These are phyloP conservation scores for Candida arabinofermentans DNA, from an alignment of 805 yeast species.

Conservation along the genomic window DNA sequence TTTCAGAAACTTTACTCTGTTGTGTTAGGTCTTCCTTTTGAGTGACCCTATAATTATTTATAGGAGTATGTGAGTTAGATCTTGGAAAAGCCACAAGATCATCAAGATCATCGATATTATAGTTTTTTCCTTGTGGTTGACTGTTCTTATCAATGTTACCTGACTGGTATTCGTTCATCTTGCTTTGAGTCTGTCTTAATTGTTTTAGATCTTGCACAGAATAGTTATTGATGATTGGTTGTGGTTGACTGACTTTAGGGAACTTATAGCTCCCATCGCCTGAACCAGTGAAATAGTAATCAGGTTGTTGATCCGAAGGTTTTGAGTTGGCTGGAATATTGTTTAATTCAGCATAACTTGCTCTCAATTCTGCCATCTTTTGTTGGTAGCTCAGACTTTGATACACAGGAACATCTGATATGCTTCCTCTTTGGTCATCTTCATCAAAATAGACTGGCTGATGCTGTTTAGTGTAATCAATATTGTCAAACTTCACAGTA, in stretches of 20 bases:
- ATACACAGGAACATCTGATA: neutral
- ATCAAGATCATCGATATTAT: slow-evolving; percentile 4
- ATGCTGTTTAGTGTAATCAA: slow-evolving; percentile 16
- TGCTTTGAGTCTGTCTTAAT: slow-evolving; percentile 16
- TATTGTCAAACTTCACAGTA: slow-evolving; percentile 34
- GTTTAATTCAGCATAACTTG: neutral
- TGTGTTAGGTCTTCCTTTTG: neutral
- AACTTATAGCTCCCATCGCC: slow-evolving; percentile 52
- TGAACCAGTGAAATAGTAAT: slow-evolving; percentile 44
- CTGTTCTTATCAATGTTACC: neutral
- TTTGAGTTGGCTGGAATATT: slow-evolving; percentile 1
- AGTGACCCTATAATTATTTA: neutral
- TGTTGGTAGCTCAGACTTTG: slow-evolving; percentile 6
- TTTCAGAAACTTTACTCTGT: slow-evolving; percentile 1
- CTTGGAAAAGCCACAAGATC: slow-evolving; percentile 1
- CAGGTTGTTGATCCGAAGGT: slow-evolving; percentile 22
- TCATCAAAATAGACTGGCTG: slow-evolving; percentile 5
- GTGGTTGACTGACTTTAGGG: slow-evolving; percentile 38
- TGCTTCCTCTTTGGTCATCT: neutral
- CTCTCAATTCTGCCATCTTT: slow-evolving; percentile 1
- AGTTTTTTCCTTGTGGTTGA: neutral
- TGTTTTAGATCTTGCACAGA: slow-evolving; percentile 41
- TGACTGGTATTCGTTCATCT: slow-evolving; percentile 7
- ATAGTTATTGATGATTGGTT: slow-evolving; percentile 27
- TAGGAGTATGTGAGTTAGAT: neutral